These are phyloP conservation scores for Penstemon barbatus DNA, from an alignment of 257 asterid genomes.

Conservation along the genomic window DNA sequence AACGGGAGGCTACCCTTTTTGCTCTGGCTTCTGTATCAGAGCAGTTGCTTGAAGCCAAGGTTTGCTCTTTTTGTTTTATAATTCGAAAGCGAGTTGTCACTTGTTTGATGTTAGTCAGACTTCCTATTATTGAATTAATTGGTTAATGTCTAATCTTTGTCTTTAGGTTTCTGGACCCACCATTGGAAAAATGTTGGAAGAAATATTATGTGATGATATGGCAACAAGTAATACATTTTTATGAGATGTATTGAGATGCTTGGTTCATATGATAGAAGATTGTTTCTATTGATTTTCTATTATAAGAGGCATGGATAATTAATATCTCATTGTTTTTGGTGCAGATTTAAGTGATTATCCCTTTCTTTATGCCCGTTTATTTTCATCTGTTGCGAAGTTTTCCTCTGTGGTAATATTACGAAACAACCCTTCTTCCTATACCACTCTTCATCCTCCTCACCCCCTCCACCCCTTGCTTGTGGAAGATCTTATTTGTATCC, in stretches of 20 bases:
- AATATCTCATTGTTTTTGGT: constrained; percentile 28
- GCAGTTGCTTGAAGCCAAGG: constrained; percentile 85
- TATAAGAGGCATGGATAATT: constrained; percentile 21
- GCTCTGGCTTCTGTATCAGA: constrained; percentile 88
- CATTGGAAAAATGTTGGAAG: constrained; percentile 65
- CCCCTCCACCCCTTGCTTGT: constrained; percentile 17
- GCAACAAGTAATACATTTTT: constrained; percentile 58
- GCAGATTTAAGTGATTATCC: constrained; percentile 80
- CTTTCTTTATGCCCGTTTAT: constrained; percentile 86
- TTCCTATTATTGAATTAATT: constrained; percentile 4
- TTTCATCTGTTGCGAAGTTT: constrained; percentile 83
- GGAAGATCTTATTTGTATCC: constrained; percentile 28
- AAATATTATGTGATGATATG: constrained; percentile 74
- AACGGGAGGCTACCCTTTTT: constrained; percentile 87
- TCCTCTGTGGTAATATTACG: constrained; percentile 65
- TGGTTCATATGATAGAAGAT: background rate
- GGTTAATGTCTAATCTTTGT: constrained; percentile 23
- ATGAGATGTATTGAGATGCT: constrained; percentile 27
- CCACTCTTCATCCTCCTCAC: constrained; percentile 15
- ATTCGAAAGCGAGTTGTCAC: background rate
- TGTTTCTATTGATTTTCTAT: constrained; percentile 11
- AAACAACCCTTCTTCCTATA: constrained; percentile 16
- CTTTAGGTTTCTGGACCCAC: constrained; percentile 62
- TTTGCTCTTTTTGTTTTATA: constrained; percentile 33
- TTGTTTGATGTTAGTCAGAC: constrained; percentile 23